Percentiles rank a stretch among this genome's conserved stretches.
Evolutionary conservation across 805 yeast genomes (phyloP).

Genomic region (Saccharomycopsis sp.): DNA sequence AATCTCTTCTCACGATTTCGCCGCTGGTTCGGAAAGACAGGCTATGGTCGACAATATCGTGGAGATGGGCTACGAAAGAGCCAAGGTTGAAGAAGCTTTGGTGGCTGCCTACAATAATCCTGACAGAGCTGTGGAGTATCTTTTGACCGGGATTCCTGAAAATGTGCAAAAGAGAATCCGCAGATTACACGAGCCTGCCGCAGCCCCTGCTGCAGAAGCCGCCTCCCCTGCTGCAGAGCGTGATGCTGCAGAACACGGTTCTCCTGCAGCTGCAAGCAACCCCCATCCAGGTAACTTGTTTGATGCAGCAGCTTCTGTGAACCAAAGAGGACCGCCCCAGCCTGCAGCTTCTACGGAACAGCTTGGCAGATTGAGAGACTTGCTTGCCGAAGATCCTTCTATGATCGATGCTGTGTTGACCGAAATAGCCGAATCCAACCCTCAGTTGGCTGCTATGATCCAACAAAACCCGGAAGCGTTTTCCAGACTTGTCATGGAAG

Average conservation of each 20-base stretch:
- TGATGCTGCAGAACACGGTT: conserved; percentile 20
- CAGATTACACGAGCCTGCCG: conserved; percentile 23
- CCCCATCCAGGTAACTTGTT: conserved; percentile 32
- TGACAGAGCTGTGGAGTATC: conserved; percentile 94
- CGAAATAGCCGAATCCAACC: conserved; percentile 73
- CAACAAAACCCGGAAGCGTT: conserved; percentile 88
- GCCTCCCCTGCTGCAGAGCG: conserved; percentile 18
- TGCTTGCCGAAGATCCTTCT: conserved; percentile 81
- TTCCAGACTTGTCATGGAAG: conserved; percentile 62
- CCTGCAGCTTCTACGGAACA: conserved; percentile 37
- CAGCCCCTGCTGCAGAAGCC: conserved; percentile 24
- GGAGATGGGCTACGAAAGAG: conserved; percentile 93
- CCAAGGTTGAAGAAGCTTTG: conserved; percentile 82
- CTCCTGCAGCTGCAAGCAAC: conserved; percentile 24
- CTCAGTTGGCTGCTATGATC: conserved; percentile 75
- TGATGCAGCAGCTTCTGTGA: conserved; percentile 40
- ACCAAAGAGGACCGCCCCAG: conserved; percentile 29
- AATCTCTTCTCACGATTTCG: conserved; percentile 44
- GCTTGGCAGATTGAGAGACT: conserved; percentile 59
- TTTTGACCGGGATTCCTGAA: conserved; percentile 85
- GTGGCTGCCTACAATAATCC: conserved; percentile 97
- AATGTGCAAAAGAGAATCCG: conserved; percentile 28
- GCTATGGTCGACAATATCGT: conserved; percentile 73
- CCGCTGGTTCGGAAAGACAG: conserved; percentile 73
- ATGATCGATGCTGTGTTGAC: conserved; percentile 77